Evolutionary conservation across 108 stramenopile species (phyloP), one percentile per base, ranked within the genome.

Genomic region (Mayamaea pseudoterrestris): DNA sequence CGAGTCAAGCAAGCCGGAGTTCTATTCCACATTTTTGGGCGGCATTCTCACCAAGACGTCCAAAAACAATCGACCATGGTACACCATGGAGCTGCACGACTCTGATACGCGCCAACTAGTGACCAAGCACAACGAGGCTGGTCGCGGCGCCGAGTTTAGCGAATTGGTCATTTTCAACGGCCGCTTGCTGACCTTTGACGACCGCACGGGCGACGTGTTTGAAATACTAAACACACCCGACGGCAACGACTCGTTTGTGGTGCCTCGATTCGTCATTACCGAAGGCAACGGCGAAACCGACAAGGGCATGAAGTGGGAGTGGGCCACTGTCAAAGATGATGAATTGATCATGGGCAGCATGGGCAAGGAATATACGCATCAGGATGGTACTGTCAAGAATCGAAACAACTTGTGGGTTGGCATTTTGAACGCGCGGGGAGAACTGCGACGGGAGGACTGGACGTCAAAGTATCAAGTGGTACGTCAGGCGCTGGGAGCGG

Each of bases 301-400:
- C 55, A 96, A 96, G 68, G 95, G 95, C 36, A 91, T 94, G 90
- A 83, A 83, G 51, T 82, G 87, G 82, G 95, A 96, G 57, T 96
- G 95, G 95, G 70, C 87, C 8, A 96, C 95, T 2, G 78, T 90
- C 35, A 94, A 94, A 68, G 70, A 91, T 58, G 84, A 74, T 30
- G 78, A 89, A 41, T 65, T 96, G 35, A 74, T 76, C 39, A 64
- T 93, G 59, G 95, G 95, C 24, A 80, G 70, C 35, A 90, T 90
- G 88, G 95, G 95, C 1, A 96, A 96, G 65, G 93, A 93, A 60
- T 96, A 72, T 53, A 94, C 93, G 0, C 50, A 60, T 27, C 63
- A 68, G 1, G 78, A 79, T 67, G 93, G 90, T 31, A 41, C 60
- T 18, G 67, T 95, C 54, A 71, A 61, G 18, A 93, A 90, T 68